Base-by-base conservation (phyloP, 768 basidiomycete genomes). In the Podaxis sp. region DNA sequence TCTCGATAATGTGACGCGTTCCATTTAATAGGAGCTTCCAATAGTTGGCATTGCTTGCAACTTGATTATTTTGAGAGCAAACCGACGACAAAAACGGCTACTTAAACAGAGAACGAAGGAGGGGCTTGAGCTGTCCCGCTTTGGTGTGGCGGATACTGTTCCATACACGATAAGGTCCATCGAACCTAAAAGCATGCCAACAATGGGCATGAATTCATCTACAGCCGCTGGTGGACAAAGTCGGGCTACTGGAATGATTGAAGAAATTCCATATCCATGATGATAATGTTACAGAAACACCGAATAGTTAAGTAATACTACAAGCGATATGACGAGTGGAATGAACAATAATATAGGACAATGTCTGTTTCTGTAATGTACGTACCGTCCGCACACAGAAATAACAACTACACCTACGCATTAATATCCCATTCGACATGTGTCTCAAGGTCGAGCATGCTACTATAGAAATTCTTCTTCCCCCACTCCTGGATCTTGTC, bases 401-500 rank as follows among this genome's bases (percentile, higher is more conserved):
- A 50, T 28, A 24, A 5, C 24, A 1, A 24, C 26, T 12, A 4
- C 12, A 22, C 15, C 46, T 52, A 60, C 12, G 20, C 49, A 26
- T 60, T 41, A 26, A 60, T 51, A 26, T 51, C 58, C 58, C 58
- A 60, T 24, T 60, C 58, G 17, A 51, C 58, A 51, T 60, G 58
- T 7, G 49, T 50, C 6, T 11, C 33, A 50, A 60, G 38, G 33
- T 60, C 50, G 13, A 51, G 49, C 37, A 60, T 52, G 7, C 30
- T 40, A 28, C 50, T 28, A 26, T 60, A 60, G 24, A 51, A 60
- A 26, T 60, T 63, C 24, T 66, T 63, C 48, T 58, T 50, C 10
- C 58, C 65, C 70, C 70, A 71, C 44, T 69, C 66, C 30, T 56
- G 62, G 3, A 71, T 54, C 60, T 37, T 65, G 1, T 68, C 66